Base-by-base conservation (phyloP, 305 asterid genomes). In the Solanum hybrid region DNA sequence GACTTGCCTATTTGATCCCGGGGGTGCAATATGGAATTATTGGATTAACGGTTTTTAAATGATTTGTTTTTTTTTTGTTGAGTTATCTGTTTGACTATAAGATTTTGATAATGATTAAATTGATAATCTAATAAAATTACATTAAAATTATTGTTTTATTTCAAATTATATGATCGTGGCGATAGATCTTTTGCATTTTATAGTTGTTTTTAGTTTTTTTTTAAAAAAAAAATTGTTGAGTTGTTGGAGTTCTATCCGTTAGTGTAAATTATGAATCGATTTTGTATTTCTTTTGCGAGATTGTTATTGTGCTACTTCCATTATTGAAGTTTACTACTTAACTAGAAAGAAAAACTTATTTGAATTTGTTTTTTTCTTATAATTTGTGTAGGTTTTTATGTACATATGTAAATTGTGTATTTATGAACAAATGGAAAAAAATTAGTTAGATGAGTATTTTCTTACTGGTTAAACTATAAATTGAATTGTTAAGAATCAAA, bases 201-300 rank as follows among this genome's bases (percentile, higher is more conserved):
- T 10, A 68, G 15, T 24, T 68, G 0, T 9, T 68, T 41, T 41
- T 41, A 38, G 3, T 31, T 0, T 31, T 31, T 3, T 31, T 3
- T 31, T 31, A n/a, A n/a, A n/a, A n/a, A n/a, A n/a, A 57, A 61
- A 61, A 0, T 20, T 1, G 11, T 20, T 61, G 26, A 61, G 72
- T 20, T 7, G 2, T 7, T 61, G 12, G 0, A 22, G 12, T 61
- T 20, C 26, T 61, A 61, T 61, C 5, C 0, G 0, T 61, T 7
- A 61, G 0, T 8, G 26, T 61, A 20, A 61, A 3, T 20, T 61
- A 20, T 3, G 12, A 20, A 61, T 0, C 2, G 2, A 20, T 61
- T 61, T 61, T 61, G 0, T 61, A 0, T 61, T 61, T 61, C 26
- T 61, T 61, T 61, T 61, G 26, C 5, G 3, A 22, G 26, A 4